Conservation (phyloP, 192 early-diverging fungal species). For the Coemansia sp. region DNA sequence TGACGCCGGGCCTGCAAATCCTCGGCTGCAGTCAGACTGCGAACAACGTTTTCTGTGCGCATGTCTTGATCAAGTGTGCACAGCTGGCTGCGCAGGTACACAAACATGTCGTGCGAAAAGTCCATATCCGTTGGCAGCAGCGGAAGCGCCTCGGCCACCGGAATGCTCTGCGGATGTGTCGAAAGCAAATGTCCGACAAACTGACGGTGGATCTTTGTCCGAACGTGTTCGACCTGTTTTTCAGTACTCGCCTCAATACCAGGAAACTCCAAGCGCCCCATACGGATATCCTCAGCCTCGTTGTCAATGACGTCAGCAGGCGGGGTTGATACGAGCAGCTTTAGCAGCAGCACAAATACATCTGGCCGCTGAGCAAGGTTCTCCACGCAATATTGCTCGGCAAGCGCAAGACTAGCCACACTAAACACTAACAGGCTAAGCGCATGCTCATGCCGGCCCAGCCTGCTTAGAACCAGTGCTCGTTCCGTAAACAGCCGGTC, state of each 20-base stretch:
- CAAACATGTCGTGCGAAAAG: slow-evolving; percentile 47
- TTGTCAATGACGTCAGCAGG: slow-evolving; percentile 30
- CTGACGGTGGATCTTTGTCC: slow-evolving; percentile 29
- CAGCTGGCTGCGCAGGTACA: slow-evolving; percentile 58
- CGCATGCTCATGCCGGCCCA: slow-evolving; percentile 86
- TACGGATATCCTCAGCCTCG: slow-evolving; percentile 26
- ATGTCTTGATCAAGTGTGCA: slow-evolving; percentile 46
- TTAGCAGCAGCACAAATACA: slow-evolving; percentile 44
- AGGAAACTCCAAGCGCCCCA: background rate
- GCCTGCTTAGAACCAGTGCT: slow-evolving; percentile 73
- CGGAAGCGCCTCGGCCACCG: slow-evolving; percentile 32
- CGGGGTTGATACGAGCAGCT: slow-evolving; percentile 33
- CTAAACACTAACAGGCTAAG: slow-evolving; percentile 80
- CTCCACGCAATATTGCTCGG: slow-evolving; percentile 66
- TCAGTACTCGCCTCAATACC: background rate
- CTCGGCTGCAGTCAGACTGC: slow-evolving; percentile 37
- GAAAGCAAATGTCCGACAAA: slow-evolving; percentile 46
- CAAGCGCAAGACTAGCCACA: slow-evolving; percentile 57
- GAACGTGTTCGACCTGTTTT: slow-evolving; percentile 14
- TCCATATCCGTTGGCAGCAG: slow-evolving; percentile 51
- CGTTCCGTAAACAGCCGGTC: slow-evolving; percentile 83
- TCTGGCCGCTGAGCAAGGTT: slow-evolving; percentile 28
- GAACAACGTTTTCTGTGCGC: slow-evolving; percentile 36
- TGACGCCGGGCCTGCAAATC: slow-evolving; percentile 42
- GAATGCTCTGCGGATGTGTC: slow-evolving; percentile 32